Conservation (phyloP, 306 rosid genomes). For the Casuarina cunninghamiana region DNA sequence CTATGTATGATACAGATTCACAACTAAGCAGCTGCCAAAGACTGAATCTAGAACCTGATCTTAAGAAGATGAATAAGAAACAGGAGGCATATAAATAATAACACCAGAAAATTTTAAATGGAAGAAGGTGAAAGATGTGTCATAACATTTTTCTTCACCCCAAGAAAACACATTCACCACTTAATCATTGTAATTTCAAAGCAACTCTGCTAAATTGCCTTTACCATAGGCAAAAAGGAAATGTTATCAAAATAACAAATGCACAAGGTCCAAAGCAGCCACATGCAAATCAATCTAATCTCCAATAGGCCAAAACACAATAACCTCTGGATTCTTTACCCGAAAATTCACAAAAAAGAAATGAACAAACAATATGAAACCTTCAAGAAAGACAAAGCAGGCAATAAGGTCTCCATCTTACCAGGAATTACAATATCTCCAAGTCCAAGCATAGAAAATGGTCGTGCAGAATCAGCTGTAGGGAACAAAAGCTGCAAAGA, state of each 20-base stretch:
- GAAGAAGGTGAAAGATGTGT: not conserved
- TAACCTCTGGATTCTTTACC: not conserved
- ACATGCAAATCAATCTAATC: not conserved
- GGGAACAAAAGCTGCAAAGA: slow-evolving; percentile 88
- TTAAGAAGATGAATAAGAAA: not conserved
- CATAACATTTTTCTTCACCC: not conserved
- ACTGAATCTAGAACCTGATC: not conserved
- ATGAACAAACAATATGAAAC: not conserved
- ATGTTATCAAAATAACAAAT: not conserved
- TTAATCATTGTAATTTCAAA: not conserved
- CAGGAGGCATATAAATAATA: not conserved
- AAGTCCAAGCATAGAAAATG: slow-evolving; percentile 99
- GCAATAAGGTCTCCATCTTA: slow-evolving; percentile 38
- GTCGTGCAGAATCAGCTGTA: slow-evolving; percentile 78
- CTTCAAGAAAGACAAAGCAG: not conserved
- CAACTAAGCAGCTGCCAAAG: not conserved
- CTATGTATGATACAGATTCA: not conserved
- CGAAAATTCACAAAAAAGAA: not conserved
- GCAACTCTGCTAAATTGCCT: not conserved
- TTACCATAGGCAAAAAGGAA: not conserved
- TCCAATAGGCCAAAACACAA: not conserved
- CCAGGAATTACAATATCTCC: slow-evolving; percentile 99
- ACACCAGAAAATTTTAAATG: not conserved
- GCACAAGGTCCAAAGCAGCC: not conserved
- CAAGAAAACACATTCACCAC: not conserved